These are phyloP conservation scores for Rhodotorula babjevae DNA, from an alignment of 768 basidiomycete species.

Conservation along the genomic window DNA sequence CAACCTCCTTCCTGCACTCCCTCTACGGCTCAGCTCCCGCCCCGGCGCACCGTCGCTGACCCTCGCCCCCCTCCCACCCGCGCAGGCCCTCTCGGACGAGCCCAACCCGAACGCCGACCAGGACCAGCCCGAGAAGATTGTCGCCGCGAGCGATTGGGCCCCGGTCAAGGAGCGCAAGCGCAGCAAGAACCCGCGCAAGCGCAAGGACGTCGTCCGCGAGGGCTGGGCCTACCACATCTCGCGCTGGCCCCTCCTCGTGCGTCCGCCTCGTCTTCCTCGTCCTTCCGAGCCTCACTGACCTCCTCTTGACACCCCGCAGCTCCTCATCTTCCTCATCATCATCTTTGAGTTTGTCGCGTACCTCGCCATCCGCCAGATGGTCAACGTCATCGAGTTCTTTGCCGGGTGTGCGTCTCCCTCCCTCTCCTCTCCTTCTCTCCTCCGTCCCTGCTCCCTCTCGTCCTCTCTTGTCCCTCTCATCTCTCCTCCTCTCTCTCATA, in stretches of 20 bases:
- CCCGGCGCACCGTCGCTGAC: too few relatives aligned
- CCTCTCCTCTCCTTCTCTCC: not conserved
- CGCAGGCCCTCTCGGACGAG: conserved; percentile 21
- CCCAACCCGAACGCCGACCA: too few relatives aligned
- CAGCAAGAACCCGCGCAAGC: conserved; percentile 4
- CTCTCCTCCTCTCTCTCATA: too few relatives aligned
- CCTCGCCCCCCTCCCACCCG: too few relatives aligned
- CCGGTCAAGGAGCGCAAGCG: conserved; percentile 60
- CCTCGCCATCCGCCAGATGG: conserved; percentile 79
- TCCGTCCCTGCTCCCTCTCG: too few relatives aligned
- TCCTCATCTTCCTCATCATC: conserved; percentile 78
- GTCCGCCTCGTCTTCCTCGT: conserved; percentile 16
- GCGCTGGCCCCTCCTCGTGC: conserved; percentile 40
- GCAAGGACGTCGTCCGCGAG: conserved; percentile 42
- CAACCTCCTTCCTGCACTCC: too few relatives aligned
- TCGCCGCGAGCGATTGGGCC: conserved; percentile 79
- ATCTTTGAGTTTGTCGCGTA: conserved; percentile 70
- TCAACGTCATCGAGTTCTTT: conserved; percentile 90
- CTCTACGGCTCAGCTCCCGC: too few relatives aligned
- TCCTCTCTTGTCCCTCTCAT: too few relatives aligned
- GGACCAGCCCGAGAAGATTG: conserved; percentile 48
- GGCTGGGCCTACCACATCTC: conserved; percentile 43
- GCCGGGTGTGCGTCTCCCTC: conserved; percentile 62
- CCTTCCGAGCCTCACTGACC: not conserved
- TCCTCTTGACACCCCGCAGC: conserved; percentile 49